Evolutionary conservation across 129 eudicot species (phyloP).

Genomic region (Ambrosia trifida): DNA sequence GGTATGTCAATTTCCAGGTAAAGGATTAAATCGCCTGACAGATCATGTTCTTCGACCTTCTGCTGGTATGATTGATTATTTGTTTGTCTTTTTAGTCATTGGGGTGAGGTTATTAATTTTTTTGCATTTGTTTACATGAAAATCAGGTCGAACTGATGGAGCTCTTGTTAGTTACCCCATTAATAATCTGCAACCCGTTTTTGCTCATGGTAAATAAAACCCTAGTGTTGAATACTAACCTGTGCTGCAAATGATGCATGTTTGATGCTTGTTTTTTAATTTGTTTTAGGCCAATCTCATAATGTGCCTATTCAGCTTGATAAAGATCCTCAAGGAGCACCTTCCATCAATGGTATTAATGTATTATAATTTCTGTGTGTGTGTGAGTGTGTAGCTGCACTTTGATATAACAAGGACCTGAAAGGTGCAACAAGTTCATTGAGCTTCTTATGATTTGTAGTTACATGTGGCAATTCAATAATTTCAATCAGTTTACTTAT

Average conservation of each 20-base stretch:
- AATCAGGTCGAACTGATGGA: conserved; percentile 32
- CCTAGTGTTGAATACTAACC: not conserved
- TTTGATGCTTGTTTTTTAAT: conserved; percentile 28
- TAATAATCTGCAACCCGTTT: conserved; percentile 23
- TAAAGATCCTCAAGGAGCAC: conserved; percentile 26
- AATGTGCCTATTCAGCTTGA: conserved; percentile 26
- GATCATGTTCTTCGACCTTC: conserved; percentile 20
- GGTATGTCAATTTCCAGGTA: conserved; percentile 25
- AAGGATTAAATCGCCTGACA: conserved; percentile 19
- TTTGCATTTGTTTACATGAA: conserved; percentile 21
- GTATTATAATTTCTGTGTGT: conserved; percentile 3
- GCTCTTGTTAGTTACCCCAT: conserved; percentile 14
- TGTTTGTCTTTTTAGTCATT: not conserved
- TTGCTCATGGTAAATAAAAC: conserved; percentile 25
- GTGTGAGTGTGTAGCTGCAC: not conserved
- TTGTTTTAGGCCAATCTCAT: conserved; percentile 40
- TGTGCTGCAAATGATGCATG: conserved; percentile 16
- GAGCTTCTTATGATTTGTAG: conserved; percentile 23
- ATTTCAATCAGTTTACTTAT: not conserved
- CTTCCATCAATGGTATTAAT: conserved; percentile 37
- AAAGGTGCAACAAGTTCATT: conserved; percentile 1
- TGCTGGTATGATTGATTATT: conserved; percentile 38
- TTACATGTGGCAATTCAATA: not conserved
- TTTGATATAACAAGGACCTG: conserved; percentile 23
- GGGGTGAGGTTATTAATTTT: conserved; percentile 12